Conservation (phyloP, 1,284 basidiomycete genomes). For the Ustilago vetiveriae region DNA sequence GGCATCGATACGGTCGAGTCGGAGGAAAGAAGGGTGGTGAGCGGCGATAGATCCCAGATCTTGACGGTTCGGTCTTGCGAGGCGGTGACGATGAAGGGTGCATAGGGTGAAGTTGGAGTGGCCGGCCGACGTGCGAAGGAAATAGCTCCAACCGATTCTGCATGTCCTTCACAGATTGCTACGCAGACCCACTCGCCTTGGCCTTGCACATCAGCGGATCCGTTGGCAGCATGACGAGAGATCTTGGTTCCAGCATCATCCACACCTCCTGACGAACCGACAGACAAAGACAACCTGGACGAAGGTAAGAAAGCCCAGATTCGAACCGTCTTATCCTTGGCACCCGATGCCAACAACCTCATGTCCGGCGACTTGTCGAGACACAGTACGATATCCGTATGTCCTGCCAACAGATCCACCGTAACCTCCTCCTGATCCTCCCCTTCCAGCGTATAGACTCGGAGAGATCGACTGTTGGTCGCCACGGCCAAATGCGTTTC, state of each 20-base stretch:
- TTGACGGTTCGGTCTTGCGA: conserved; percentile 97
- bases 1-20: conserved; percentile 1
- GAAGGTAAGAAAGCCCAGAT: conserved; percentile 75
- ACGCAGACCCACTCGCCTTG: conserved; percentile 78
- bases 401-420: conserved; percentile 68
- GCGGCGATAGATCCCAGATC: conserved; percentile 81
- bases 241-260: conserved; percentile 19
- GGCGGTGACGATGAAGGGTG: conserved; percentile 77
- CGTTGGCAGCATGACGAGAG: background rate
- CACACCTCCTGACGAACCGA: too few species aligned
- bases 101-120: conserved; percentile 9
- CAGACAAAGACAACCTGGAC: background rate
- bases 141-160: conserved; percentile 91
- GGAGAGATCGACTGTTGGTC: conserved; percentile 91
- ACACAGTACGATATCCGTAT: conserved; percentile 89
- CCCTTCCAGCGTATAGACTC: conserved; percentile 76
- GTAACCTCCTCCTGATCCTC: conserved; percentile 45
- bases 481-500: conserved; percentile 88
- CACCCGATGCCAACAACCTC: conserved; percentile 82
- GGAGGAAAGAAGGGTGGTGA: conserved; percentile 28
- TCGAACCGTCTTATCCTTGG: conserved; percentile 88
- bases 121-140: conserved; percentile 71
- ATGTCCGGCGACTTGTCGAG: conserved; percentile 78
- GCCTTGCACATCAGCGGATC: conserved; percentile 50
- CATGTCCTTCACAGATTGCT: conserved; percentile 89